Percentiles rank a stretch among this genome's conserved stretches.
Evolutionary conservation across 495 filamentous ascomycete genomes (phyloP).

Genomic region (Neurospora sublineolata): DNA sequence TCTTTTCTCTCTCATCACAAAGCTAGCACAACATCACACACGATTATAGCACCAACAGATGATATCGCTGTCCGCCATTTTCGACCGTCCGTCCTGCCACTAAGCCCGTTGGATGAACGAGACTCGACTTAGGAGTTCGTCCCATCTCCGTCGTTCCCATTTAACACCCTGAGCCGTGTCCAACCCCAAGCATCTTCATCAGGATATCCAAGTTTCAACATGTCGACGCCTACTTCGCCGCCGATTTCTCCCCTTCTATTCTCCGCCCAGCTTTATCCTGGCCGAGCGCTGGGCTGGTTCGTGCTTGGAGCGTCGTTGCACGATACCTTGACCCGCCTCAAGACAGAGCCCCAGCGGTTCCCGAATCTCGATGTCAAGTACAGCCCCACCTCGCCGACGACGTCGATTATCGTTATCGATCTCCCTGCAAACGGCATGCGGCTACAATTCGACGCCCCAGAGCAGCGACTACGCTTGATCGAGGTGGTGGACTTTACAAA

Average conservation of each 20-base stretch:
- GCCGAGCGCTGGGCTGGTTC: conserved; percentile 67
- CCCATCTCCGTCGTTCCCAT: not conserved
- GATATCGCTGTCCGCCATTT: not conserved
- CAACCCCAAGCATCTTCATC: not conserved
- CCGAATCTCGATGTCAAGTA: conserved; percentile 74
- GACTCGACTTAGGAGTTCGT: not conserved
- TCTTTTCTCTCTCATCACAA: not conserved
- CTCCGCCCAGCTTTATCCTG: conserved; percentile 62
- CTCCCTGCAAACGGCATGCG: conserved; percentile 80
- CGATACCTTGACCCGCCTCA: conserved; percentile 73
- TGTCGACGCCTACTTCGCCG: conserved; percentile 48
- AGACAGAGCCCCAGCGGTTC: conserved; percentile 70
- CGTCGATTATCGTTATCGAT: conserved; percentile 55
- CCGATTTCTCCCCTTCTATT: conserved; percentile 56
- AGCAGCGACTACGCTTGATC: conserved; percentile 82
- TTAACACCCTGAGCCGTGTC: not conserved
- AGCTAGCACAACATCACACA: not conserved
- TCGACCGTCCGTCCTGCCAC: not conserved
- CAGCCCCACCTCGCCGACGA: conserved; percentile 56
- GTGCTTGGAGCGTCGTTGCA: conserved; percentile 84
- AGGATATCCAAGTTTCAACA: not conserved
- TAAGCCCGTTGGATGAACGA: not conserved
- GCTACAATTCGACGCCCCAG: conserved; percentile 83
- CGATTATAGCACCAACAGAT: not conserved
- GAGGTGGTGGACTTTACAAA: conserved; percentile 89